Base-by-base conservation (phyloP, 2,329 filamentous ascomycete species). In the Bisporella sp. region DNA sequence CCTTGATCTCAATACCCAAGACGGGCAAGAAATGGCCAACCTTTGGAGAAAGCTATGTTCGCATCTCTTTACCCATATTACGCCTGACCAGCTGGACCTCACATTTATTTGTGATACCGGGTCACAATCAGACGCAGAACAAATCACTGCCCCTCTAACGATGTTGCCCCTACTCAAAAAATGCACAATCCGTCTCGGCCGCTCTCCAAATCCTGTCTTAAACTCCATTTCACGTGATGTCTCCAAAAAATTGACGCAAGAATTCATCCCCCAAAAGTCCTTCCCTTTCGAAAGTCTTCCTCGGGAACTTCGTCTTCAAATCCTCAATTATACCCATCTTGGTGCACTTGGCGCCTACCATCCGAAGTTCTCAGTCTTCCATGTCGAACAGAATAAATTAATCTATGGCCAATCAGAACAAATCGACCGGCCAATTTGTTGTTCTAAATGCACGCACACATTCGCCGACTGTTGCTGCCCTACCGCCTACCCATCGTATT, bases 391-490 rank as follows among this genome's bases (percentile, higher is more conserved):
- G 12, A 21, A 31, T 31, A 31, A 45, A 9, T 33, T 21, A 21
- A 21, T 39, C 35, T 39, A 9, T 39, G 35, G 35, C 8, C 35
- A n/a, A 39, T 9, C 9, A 9, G 8, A 9, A 9, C n/a, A 39
- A 9, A 9, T n/a, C 8, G n/a, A 39, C n/a, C 43, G 21, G 32
- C 21, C 21, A 21, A 45, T 9, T 30, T 45, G 43, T 45, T 45
- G 43, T 21, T 45, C 6, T 2, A 45, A 45, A 31, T 45, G 43
- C 21, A 45, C 43, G 11, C 12, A 39, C 11, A 40, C 45, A 7
- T 40, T 29, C 35, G 35, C 45, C 9, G 45, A 47, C 41, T 47
- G 45, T 40, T 47, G 45, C 29, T 47, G 45, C 5, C 45, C 30
- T 9, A 29, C 13, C 7, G 9, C 33, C 9, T 33, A 47, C 30